Percentiles rank a stretch among this genome's conserved stretches.
phyloP scores from a whole-genome alignment of 2,329 filamentous ascomycete genomes.

The Sarocladium oryzae region DNA sequence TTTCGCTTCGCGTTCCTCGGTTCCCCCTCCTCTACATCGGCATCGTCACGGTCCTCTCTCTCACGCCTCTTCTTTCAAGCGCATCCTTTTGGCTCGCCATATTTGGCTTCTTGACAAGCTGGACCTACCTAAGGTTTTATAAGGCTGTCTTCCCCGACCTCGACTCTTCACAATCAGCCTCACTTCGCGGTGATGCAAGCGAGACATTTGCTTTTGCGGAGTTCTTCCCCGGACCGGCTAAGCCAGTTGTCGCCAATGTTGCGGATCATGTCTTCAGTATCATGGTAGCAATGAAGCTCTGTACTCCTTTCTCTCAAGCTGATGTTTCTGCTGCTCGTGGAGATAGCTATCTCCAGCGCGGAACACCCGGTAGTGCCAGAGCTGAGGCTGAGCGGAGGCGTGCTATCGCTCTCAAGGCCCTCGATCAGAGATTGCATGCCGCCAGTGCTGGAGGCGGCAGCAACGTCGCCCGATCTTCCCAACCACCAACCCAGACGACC shows the following conservation, averaged over 20 bases:
- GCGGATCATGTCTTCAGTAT: slow-evolving; percentile 67
- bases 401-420: slow-evolving; percentile 79
- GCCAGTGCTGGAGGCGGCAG: slow-evolving; percentile 41
- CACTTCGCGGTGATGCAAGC: slow-evolving; percentile 81
- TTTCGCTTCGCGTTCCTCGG: slow-evolving; percentile 78
- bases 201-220: slow-evolving; percentile 95
- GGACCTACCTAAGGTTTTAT: slow-evolving; percentile 95
- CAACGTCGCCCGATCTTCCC: slow-evolving; percentile 16
- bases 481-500: slow-evolving; percentile 32
- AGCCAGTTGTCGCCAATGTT: slow-evolving; percentile 70
- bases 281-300: slow-evolving; percentile 69
- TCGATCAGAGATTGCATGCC: slow-evolving; percentile 89
- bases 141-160: slow-evolving; percentile 68
- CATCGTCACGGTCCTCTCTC: slow-evolving; percentile 58
- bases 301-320: slow-evolving; percentile 77
- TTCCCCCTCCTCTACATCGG: slow-evolving; percentile 68
- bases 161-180: slow-evolving; percentile 51
- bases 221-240: slow-evolving; percentile 83
- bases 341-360: slow-evolving; percentile 42
- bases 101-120: slow-evolving; percentile 79
- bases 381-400: slow-evolving; percentile 89
- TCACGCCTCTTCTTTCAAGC: slow-evolving; percentile 54
- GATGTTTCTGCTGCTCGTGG: slow-evolving; percentile 73
- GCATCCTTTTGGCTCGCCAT: slow-evolving; percentile 74
- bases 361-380: slow-evolving; percentile 60